Evolutionary conservation across 2,329 filamentous ascomycete species (phyloP).

Genomic region (Colletotrichum liriopes): DNA sequence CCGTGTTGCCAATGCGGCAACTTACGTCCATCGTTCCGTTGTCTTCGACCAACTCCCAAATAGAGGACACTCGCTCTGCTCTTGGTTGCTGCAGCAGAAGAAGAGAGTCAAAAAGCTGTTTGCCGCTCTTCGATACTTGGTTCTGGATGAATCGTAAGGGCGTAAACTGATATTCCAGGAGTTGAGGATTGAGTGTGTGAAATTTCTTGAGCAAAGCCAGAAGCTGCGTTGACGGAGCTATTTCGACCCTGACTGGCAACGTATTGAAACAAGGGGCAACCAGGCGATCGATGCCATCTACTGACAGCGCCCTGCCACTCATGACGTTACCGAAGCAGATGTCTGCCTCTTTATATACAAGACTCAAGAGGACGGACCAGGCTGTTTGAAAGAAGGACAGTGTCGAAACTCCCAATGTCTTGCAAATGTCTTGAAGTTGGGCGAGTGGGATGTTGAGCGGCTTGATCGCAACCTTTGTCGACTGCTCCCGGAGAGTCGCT

Average conservation of each 20-base stretch:
- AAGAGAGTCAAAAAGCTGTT: constrained; percentile 83
- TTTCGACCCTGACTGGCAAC: constrained; percentile 76
- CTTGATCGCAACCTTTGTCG: background rate
- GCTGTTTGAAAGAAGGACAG: constrained; percentile 79
- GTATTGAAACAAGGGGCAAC: constrained; percentile 97
- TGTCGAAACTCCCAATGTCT: constrained; percentile 72
- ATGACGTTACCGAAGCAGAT: constrained; percentile 91
- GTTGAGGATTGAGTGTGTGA: constrained; percentile 73
- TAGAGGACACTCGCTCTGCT: constrained; percentile 66
- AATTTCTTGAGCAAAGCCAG: constrained; percentile 72
- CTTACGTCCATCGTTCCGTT: constrained; percentile 77
- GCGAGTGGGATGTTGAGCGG: constrained; percentile 53
- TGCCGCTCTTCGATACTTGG: constrained; percentile 57
- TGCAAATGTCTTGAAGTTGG: constrained; percentile 64
- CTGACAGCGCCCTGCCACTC: constrained; percentile 79
- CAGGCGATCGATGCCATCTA: constrained; percentile 78
- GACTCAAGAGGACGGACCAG: constrained; percentile 78
- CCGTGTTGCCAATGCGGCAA: constrained; percentile 10
- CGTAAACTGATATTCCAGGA: constrained; percentile 81
- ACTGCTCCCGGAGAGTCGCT: background rate
- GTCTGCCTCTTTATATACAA: constrained; percentile 71
- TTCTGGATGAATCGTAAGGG: constrained; percentile 80
- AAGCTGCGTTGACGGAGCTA: constrained; percentile 65
- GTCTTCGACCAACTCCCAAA: constrained; percentile 73
- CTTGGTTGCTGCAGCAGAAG: constrained; percentile 81